These are phyloP conservation scores for Collybiopsis confluens DNA, from an alignment of 768 basidiomycete genomes.

Conservation along the genomic window DNA sequence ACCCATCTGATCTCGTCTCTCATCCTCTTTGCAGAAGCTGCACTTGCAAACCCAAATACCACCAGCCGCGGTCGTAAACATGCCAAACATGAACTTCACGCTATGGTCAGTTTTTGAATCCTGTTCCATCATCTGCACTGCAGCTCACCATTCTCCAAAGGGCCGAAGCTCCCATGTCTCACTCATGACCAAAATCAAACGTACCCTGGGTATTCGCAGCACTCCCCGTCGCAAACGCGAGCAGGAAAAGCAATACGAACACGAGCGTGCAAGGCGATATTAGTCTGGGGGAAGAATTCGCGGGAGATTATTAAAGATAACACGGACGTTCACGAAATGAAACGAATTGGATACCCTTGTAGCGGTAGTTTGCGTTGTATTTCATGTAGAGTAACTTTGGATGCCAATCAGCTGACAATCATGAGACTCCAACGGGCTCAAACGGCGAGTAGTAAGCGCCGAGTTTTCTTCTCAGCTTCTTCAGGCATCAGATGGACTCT, in stretches of 20 bases:
- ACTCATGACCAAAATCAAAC: conserved; percentile 49
- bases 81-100: conserved; percentile 40
- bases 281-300: neutral
- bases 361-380: too few species aligned
- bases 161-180: conserved; percentile 44
- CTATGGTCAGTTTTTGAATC: conserved; percentile 40
- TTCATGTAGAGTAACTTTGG: too few species aligned
- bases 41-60: conserved; percentile 48
- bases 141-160: conserved; percentile 21
- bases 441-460: too few species aligned
- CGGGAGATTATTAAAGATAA: neutral
- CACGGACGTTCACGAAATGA: neutral
- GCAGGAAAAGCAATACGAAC: conserved; percentile 1
- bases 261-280: neutral
- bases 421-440: too few species aligned
- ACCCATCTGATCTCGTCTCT: neutral
- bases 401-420: too few species aligned
- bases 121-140: neutral
- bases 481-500: too few species aligned
- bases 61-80: conserved; percentile 38
- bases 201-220: conserved; percentile 46
- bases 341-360: too few species aligned
- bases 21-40: conserved; percentile 30
- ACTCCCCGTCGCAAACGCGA: conserved; percentile 27
- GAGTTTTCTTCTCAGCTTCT: too few species aligned